Percentiles rank a stretch among this genome's conserved stretches.
These are phyloP conservation scores for Globisporangium barbulae DNA, from an alignment of 352 stramenopile genomes.

Conservation along the genomic window DNA sequence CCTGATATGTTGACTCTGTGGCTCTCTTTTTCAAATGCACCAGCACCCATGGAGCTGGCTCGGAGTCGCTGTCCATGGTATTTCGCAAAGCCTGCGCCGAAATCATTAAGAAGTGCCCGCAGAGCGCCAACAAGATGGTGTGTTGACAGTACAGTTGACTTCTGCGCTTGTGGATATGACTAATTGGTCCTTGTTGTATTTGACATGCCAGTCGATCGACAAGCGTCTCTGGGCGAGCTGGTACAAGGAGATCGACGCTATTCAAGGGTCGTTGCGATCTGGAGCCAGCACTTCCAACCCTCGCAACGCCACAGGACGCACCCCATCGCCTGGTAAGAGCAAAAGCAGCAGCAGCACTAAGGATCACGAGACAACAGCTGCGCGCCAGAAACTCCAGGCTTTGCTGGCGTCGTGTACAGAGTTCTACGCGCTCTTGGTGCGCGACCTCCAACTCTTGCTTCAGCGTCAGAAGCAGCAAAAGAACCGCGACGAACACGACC, in stretches of 20 bases:
- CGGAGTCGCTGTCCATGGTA: slow-evolving; percentile 6
- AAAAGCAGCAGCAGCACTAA: background rate
- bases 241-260: slow-evolving; percentile 48
- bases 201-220: slow-evolving; percentile 37
- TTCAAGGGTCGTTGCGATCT: slow-evolving; percentile 19
- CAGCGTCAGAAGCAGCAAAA: background rate
- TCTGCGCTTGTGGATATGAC: background rate
- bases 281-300: slow-evolving; percentile 2
- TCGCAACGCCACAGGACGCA: slow-evolving; percentile 10
- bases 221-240: slow-evolving; percentile 62
- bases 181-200: background rate
- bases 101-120: slow-evolving; percentile 33
- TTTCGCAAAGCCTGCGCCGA: slow-evolving; percentile 35
- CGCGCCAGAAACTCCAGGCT: slow-evolving; percentile 1
- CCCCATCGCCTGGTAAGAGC: slow-evolving; percentile 3
- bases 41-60: background rate
- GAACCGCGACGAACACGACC: background rate
- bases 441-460: background rate
- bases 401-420: slow-evolving; percentile 9
- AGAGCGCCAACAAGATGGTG: slow-evolving; percentile 35
- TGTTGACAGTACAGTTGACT: background rate
- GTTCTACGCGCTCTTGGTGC: slow-evolving; percentile 16
- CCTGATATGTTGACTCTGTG: background rate
- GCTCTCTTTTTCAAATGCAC: background rate
- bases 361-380: background rate